Base-by-base conservation (phyloP, 2,329 filamentous ascomycete species). In the Chalara sp. region DNA sequence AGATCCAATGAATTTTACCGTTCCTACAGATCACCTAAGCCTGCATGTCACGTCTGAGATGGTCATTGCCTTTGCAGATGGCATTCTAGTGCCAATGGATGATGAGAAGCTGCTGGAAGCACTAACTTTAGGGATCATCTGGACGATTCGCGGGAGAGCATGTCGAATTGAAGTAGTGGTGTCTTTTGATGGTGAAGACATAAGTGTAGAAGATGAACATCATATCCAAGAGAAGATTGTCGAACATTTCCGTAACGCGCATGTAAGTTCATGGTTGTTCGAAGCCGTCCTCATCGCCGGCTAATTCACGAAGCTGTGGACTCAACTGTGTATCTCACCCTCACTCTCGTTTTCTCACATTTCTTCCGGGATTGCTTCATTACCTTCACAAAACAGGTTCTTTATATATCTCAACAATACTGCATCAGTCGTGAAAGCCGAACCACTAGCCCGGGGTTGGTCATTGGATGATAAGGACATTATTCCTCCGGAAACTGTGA, bases 221-320 rank as follows among this genome's bases (percentile, higher is more conserved):
- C 12, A 47, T 11, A 13, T 58, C 6, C 37, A 59, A 4, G 52
- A 60, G 37, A 49, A 10, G 33, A 45, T 63, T 7, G 55, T 54
- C 5, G 39, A 51, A 35, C 53, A 37, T 8, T 33, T 63, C 37
- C 53, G 52, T 44, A 53, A 59, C 51, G 54, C 52, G 32, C 48
- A 59, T 46, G 62, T 63, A 54, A 45, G 48, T 49, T 7, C 31
- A 6, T 40, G 12, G 6, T 5, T n/a, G 12, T 42, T 35, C 11
- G 29, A n/a, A 10, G n/a, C 31, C 31, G 44, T 28, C 21, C 32
- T 21, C 6, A 12, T 32, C 7, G 48, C 28, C 48, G 10, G 49
- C 56, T 33, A 61, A 33, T 44, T 41, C 43, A 13, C 6, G 6
- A 47, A 64, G 62, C 46, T 62, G 48, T 64, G 62, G 62, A 47